Base-by-base conservation (phyloP, 1,139 yeast species). In the Debaryomycetaceae sp. region DNA sequence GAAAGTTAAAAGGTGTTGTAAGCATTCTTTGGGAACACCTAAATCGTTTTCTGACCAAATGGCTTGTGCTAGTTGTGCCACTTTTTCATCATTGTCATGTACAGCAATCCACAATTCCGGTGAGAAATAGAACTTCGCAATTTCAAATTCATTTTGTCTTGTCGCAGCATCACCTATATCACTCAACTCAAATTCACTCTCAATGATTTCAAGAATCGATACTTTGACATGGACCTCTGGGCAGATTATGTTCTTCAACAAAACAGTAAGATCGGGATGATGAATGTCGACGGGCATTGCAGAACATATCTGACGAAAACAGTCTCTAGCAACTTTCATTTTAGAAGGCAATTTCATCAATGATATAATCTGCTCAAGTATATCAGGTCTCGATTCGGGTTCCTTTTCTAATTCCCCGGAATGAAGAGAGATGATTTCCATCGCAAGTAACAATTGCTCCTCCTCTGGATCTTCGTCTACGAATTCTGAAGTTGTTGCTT, bases 41-140 rank as follows among this genome's bases (percentile, higher is more conserved):
- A 88, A 78, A 1, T 71, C 73, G 58, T 83, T 88, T 53, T 90
- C 97, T 31, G 78, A 76, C 97, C 97, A 95, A 47, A 95, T 86
- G 2, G 93, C 84, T 24, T 68, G 66, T 0, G 98, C 97, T 31
- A 85, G 58, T 38, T 81, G 84, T 13, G 83, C 76, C 47, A 83
- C 81, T 23, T 74, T 68, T 13, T 72, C 75, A 45, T 85, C 90
- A 40, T 81, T 83, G 59, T 90, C 97, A 59, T 85, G 90, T 47
- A 80, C 76, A 17, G 87, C 78, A 47, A 95, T 83, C 82, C 87
- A 91, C 31, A 93, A 66, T 60, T 91, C 95, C 46, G 75, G 80
- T 24, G 84, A 74, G 56, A 78, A 80, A 17, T 17, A 4, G 20
- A 17, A 17, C 20, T 17, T 17, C 20, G 20, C 20, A 17, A 17